Conservation (phyloP, 2,329 filamentous ascomycete genomes). For the Colletotrichum zoysiae region DNA sequence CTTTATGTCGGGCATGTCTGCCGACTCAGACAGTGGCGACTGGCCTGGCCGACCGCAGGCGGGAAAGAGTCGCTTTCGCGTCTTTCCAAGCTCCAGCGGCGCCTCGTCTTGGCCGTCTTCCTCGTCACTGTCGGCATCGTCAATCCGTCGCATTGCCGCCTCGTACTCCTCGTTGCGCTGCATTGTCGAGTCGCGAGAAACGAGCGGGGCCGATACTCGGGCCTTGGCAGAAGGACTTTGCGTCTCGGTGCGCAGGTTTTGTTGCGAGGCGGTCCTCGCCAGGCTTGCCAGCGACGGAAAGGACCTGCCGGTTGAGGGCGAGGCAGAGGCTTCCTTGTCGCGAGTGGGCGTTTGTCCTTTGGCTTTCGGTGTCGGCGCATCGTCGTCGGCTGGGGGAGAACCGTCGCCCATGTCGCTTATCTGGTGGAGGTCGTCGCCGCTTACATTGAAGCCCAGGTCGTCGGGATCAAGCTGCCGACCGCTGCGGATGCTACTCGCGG, state of each 20-base stretch:
- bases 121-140: slow-evolving; percentile 50
- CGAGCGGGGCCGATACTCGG: slow-evolving; percentile 45
- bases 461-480: slow-evolving; percentile 64
- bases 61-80: slow-evolving; percentile 48
- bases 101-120: slow-evolving; percentile 44
- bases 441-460: slow-evolving; percentile 51
- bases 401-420: slow-evolving; percentile 21
- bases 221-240: slow-evolving; percentile 50
- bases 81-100: neutral
- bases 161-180: slow-evolving; percentile 56
- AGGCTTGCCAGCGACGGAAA: slow-evolving; percentile 53
- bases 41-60: slow-evolving; percentile 50
- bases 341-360: slow-evolving; percentile 18
- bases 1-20: slow-evolving; percentile 40
- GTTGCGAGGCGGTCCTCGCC: slow-evolving; percentile 57
- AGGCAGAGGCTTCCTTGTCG: slow-evolving; percentile 14
- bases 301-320: slow-evolving; percentile 46
- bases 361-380: slow-evolving; percentile 22
- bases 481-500: slow-evolving; percentile 58
- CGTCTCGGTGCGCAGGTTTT: slow-evolving; percentile 46
- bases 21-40: slow-evolving; percentile 38
- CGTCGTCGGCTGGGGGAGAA: slow-evolving; percentile 15
- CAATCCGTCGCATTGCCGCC: slow-evolving; percentile 58
- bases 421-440: slow-evolving; percentile 46
- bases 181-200: slow-evolving; percentile 46